Evolutionary conservation across 805 yeast genomes (phyloP).

Genomic region (Hanseniaspora singularis): DNA sequence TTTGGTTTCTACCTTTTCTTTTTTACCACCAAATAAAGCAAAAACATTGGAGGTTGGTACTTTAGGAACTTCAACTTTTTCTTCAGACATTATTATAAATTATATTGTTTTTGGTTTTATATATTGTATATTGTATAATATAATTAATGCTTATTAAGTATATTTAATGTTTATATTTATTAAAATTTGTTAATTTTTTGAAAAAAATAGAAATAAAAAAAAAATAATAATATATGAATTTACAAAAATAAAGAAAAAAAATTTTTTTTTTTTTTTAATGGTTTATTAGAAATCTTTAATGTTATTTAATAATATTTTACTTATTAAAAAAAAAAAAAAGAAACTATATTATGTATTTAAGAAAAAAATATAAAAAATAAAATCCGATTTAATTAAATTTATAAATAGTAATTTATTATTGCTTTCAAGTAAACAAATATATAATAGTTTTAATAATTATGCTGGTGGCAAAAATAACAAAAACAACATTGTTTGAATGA

Average conservation of each 20-base stretch:
- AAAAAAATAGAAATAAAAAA: neutral
- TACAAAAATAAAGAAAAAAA: neutral
- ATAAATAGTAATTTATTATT: neutral
- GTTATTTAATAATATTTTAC: neutral
- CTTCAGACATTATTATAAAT: slow-evolving; percentile 19
- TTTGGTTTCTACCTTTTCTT: slow-evolving; percentile 30
- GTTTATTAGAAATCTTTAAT: no score
- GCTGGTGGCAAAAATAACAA: slow-evolving; percentile 91
- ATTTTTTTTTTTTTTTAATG: neutral
- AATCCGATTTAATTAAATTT: neutral
- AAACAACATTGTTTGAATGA: slow-evolving; percentile 59
- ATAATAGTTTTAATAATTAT: slow-evolving; percentile 22
- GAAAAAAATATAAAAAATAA: neutral
- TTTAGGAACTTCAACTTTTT: slow-evolving; percentile 21
- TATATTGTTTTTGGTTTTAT: slow-evolving; percentile 17
- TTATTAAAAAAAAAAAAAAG: neutral
- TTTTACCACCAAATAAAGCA: slow-evolving; percentile 70
- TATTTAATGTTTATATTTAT: neutral
- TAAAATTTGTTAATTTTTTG: slow-evolving; percentile 10
- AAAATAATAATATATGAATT: slow-evolving; percentile 21
- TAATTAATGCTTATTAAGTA: no score
- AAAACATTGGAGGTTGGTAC: slow-evolving; percentile 78
- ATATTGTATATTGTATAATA: slow-evolving; percentile 21
- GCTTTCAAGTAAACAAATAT: neutral
- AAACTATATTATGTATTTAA: neutral